These are phyloP conservation scores for Thermothielavioides terrestris DNA, from an alignment of 495 filamentous ascomycete species.

Conservation along the genomic window DNA sequence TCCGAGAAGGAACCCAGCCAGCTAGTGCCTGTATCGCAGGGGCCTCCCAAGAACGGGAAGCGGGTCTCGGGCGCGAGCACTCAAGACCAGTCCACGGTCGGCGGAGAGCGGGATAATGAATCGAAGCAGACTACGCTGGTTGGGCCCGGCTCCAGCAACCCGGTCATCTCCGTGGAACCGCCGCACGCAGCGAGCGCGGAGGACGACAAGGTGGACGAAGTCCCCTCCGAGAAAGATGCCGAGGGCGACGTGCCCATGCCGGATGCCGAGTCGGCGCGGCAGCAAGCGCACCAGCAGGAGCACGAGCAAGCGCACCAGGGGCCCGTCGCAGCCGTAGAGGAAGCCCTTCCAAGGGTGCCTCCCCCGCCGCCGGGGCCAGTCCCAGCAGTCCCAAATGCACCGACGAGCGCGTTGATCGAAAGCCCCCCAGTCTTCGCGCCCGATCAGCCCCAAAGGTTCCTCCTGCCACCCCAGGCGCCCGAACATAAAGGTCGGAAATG, in stretches of 20 bases:
- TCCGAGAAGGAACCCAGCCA: slow-evolving; percentile 37
- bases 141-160: slow-evolving; percentile 27
- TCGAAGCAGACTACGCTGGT: slow-evolving; percentile 40
- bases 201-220: slow-evolving; percentile 21
- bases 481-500: slow-evolving; percentile 83
- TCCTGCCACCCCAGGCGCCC: slow-evolving; percentile 70
- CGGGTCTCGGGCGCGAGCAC: slow-evolving; percentile 36
- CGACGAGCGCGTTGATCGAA: slow-evolving; percentile 17
- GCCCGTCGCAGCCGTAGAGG: slow-evolving; percentile 17
- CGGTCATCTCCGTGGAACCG: slow-evolving; percentile 39
- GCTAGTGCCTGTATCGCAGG: slow-evolving; percentile 23
- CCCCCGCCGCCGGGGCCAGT: slow-evolving; percentile 52
- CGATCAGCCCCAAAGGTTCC: slow-evolving; percentile 52
- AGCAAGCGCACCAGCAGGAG: no score
- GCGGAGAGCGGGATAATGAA: slow-evolving; percentile 34
- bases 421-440: slow-evolving; percentile 24
- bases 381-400: slow-evolving; percentile 24
- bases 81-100: slow-evolving; percentile 36
- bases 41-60: slow-evolving; percentile 30
- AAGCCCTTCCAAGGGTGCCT: slow-evolving; percentile 40
- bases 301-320: no score
- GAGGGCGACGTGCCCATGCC: slow-evolving; percentile 58
- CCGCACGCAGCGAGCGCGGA: slow-evolving; percentile 22
- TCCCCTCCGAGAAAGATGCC: slow-evolving; percentile 28
- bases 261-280: slow-evolving; percentile 36